Evolutionary conservation across 2,329 filamentous ascomycete genomes (phyloP), one percentile per base, ranked within the genome.

Genomic region (Dothideomycetidae sp.): DNA sequence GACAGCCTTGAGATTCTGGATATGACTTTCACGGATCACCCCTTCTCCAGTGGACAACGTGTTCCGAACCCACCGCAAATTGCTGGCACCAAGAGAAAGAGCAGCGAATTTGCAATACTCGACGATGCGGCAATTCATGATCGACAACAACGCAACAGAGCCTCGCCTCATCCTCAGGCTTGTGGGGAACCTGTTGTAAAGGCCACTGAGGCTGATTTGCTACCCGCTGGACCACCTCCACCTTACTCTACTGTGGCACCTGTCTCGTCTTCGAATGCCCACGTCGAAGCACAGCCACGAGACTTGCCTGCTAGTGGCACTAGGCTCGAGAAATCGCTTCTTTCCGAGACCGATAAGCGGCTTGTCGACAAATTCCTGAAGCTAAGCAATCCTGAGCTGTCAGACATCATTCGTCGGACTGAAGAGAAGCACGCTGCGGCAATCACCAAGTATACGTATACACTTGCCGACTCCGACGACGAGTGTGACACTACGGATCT

Each of bases 181-280:
- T 16, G 18, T 5, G 30, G 28, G 14, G 34, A 31, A 5, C 34
- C 35, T 19, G 56, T 55, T 2, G 62, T 62, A 40, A 48, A 51
- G 3, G 47, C 56, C 13, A 62, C 65, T 26, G 60, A 64, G 31
- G 53, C 54, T n/a, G 46, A 48, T 10, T 45, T 46, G 10, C 46
- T 47, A 9, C 39, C 37, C 10, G n/a, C n/a, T n/a, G 53, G 49
- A 11, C 54, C 56, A 17, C 56, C 56, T 21, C 57, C 56, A 10
- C 64, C 64, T 3, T 67, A 66, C 42, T 67, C 63, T 2, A 64
- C 60, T 0, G 51, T 61, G 16, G 52, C 54, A n/a, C 53, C 49
- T 10, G 21, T 11, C 16, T 15, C 28, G 4, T 33, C 38, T 10
- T 34, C 39, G n/a, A 17, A 30, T 3, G 1, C 30, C 9, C 29